Evolutionary conservation across 352 stramenopile genomes (phyloP), one percentile per base, ranked within the genome.

Genomic region (Aphanomyces cochlioides): DNA sequence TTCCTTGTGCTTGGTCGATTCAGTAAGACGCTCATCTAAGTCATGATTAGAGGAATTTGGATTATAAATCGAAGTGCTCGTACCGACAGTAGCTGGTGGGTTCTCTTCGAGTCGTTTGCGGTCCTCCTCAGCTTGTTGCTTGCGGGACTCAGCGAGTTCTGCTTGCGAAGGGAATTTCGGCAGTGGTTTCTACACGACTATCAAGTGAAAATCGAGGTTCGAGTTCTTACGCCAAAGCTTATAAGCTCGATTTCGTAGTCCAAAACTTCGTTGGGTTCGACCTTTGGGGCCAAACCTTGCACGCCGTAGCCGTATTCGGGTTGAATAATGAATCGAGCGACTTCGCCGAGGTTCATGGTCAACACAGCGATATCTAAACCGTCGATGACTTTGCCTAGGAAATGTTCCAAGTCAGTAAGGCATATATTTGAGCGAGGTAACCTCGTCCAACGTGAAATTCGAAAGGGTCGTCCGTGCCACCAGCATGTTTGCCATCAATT

Each of bases 181-280:
- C 50, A 95, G 66, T 5, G 87, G 72, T 21, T 95, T 85, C 85
- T 93, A 39, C 65, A 36, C 1, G 47, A 47, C 45, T 47, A 56
- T 17, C 71, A 10, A 7, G 48, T 38, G 63, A n/a, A 66, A 43
- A 39, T 45, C 65, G 45, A 0, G 43, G 12, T 36, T 19, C 15
- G 50, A 36, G 15, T 66, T 64, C 66, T 5, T 65, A 92, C 86
- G 68, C 87, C 87, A 61, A 90, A 95, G 68, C 78, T 77, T 7
- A 92, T 58, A 57, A 95, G 69, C 70, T 95, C 87, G 58, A 95
- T 95, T 59, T 95, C 87, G 73, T 93, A 95, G 72, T 95, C 85
- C 5, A 95, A 79, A 15, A 81, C 91, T 75, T 95, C 87, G 60
- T 95, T 77, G 1, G 87, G 87, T 69, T 95, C 87, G 21, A 95